A percentile compares a stretch with the other conserved stretches of the same genome.
Conservation (phyloP, 2,329 filamentous ascomycete genomes). For the Dactylellina drechsleri region DNA sequence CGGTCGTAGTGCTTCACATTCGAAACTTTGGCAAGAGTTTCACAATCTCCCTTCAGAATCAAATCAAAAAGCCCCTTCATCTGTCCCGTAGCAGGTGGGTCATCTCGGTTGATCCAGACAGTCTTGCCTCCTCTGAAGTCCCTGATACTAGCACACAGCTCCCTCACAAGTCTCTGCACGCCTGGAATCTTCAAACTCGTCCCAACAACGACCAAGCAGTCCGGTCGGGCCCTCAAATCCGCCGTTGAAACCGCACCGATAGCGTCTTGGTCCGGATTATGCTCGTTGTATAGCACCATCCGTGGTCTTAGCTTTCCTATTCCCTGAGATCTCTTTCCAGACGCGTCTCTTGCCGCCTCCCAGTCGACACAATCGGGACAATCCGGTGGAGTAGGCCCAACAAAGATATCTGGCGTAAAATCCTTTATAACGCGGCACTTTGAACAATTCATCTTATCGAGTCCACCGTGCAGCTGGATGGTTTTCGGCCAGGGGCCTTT, state of each 20-base stretch:
- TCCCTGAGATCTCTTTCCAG: conserved; percentile 90
- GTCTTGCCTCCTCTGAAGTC: conserved; percentile 84
- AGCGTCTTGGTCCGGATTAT: conserved; percentile 94
- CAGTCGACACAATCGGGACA: conserved; percentile 78
- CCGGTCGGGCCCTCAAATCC: conserved; percentile 84
- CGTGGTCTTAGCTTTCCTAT: conserved; percentile 88
- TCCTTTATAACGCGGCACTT: conserved; percentile 83
- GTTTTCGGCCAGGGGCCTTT: conserved; percentile 94
- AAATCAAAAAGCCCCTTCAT: conserved; percentile 94
- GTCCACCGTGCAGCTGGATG: conserved; percentile 89
- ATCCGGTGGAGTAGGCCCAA: conserved; percentile 82
- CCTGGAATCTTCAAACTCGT: conserved; percentile 96
- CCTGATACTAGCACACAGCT: conserved; percentile 88
- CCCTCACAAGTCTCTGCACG: conserved; percentile 85
- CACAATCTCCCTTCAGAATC: conserved; percentile 85
- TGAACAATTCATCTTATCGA: conserved; percentile 96
- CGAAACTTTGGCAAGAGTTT: conserved; percentile 81
- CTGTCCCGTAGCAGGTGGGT: conserved; percentile 81
- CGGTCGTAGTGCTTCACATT: conserved; percentile 63
- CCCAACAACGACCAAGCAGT: conserved; percentile 92
- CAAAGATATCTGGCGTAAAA: conserved; percentile 82
- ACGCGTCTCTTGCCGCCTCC: conserved; percentile 79
- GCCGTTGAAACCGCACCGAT: conserved; percentile 90
- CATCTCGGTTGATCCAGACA: conserved; percentile 92
- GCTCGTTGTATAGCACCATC: conserved; percentile 97